A percentile compares a stretch with the other conserved stretches of the same genome.
Conservation (phyloP, 2,329 filamentous ascomycete species). For the Stagonosporopsis tanaceti region DNA sequence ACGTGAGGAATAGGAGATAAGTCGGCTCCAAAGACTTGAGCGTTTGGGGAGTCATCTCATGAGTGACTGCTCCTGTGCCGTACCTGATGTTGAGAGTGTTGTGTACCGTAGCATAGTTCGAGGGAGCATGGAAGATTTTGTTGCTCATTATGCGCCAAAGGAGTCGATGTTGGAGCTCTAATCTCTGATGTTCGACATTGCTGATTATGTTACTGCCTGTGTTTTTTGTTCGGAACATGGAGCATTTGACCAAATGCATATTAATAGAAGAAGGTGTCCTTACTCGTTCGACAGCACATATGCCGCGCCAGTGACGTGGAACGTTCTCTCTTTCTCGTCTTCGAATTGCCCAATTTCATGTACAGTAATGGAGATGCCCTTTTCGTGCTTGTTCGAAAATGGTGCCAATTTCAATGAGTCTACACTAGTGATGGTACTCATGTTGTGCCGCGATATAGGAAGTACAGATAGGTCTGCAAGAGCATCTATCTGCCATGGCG, state of each 20-base stretch:
- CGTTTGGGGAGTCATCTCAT: conserved; percentile 23
- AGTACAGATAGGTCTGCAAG: neutral
- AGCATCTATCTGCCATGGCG: neutral
- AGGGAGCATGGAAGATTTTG: conserved; percentile 22
- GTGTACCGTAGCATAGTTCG: conserved; percentile 1
- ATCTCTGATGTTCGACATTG: conserved; percentile 29
- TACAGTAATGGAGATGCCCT: neutral
- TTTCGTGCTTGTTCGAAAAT: neutral
- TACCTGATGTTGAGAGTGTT: conserved; percentile 30
- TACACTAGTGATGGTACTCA: neutral
- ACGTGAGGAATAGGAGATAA: conserved; percentile 35
- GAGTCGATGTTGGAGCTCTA: conserved; percentile 27
- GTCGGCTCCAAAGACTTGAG: conserved; percentile 25
- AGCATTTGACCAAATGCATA: neutral
- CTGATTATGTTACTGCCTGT: conserved; percentile 1
- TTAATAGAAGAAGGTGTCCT: neutral
- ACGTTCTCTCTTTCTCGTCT: neutral
- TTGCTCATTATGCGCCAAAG: conserved; percentile 23
- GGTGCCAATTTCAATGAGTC: neutral
- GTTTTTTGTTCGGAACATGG: neutral
- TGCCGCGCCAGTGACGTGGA: conserved; percentile 2
- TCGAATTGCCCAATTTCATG: neutral
- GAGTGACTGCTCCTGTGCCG: conserved; percentile 26
- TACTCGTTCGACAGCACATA: conserved; percentile 10
- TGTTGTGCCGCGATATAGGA: neutral